Evolutionary conservation across 2,329 filamentous ascomycete species (phyloP).

Genomic region (Talaromyces sp.): DNA sequence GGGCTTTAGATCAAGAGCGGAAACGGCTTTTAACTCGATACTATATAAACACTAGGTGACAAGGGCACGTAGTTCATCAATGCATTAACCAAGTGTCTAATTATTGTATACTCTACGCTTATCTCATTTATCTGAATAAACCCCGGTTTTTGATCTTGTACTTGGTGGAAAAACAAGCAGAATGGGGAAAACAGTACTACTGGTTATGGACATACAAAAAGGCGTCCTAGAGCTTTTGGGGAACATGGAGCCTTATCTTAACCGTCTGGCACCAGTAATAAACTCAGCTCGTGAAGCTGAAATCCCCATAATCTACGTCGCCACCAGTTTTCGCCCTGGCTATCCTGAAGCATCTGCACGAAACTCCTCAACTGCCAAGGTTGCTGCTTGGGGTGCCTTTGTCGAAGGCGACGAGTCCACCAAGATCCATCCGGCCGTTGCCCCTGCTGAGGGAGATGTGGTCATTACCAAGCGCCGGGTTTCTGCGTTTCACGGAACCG

Average conservation of each 20-base stretch:
- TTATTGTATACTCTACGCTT: background rate
- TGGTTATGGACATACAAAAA: constrained; percentile 32
- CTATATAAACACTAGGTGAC: background rate
- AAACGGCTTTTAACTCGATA: background rate
- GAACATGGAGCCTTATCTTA: constrained; percentile 18
- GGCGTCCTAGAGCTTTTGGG: constrained; percentile 21
- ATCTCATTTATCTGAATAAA: background rate
- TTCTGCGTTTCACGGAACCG: constrained; percentile 30
- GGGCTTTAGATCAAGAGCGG: background rate
- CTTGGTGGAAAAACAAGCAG: background rate
- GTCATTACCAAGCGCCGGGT: constrained; percentile 30
- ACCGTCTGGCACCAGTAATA: constrained; percentile 16
- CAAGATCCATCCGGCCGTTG: constrained; percentile 17
- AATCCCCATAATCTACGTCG: constrained; percentile 29
- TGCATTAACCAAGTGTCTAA: background rate
- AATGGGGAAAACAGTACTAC: constrained; percentile 22
- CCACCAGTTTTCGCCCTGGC: constrained; percentile 24
- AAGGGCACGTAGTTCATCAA: background rate
- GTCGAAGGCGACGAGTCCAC: constrained; percentile 21
- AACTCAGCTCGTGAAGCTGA: constrained; percentile 19
- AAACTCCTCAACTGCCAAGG: constrained; percentile 18
- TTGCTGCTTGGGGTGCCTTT: constrained; percentile 13
- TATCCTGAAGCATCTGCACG: constrained; percentile 25
- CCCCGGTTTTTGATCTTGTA: background rate
- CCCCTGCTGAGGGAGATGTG: constrained; percentile 20